phyloP scores from a whole-genome alignment of 805 yeast genomes.

The Pichia occidentalis region DNA sequence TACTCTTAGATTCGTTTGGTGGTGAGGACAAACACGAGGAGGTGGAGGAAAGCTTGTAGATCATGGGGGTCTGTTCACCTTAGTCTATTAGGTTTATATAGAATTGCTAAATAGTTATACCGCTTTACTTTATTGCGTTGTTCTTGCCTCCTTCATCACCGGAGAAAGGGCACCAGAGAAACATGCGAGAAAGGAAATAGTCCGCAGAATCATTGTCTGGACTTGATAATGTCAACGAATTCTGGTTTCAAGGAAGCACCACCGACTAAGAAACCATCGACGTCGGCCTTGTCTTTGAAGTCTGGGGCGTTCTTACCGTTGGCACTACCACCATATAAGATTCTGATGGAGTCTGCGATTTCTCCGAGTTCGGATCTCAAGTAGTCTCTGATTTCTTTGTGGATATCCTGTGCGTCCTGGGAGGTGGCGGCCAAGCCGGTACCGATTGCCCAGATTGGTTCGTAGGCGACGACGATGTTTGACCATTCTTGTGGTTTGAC shows the following conservation, averaged over 20 bases:
- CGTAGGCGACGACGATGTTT: conserved; percentile 91
- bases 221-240: conserved; percentile 90
- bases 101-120: no score
- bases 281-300: conserved; percentile 87
- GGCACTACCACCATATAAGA: conserved; percentile 98
- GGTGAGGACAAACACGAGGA: no score
- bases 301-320: conserved; percentile 88
- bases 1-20: not conserved
- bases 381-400: conserved; percentile 79
- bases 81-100: no score
- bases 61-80: no score
- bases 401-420: conserved; percentile 95
- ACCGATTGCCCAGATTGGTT: conserved; percentile 99
- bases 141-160: no score
- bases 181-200: not conserved
- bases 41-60: no score
- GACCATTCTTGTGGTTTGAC: conserved; percentile 68
- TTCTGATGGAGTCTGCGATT: conserved; percentile 74
- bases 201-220: conserved; percentile 52
- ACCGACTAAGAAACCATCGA: conserved; percentile 98
- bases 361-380: conserved; percentile 73
- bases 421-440: conserved; percentile 99
- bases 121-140: no score
- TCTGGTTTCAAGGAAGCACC: conserved; percentile 99
- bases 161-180: no score